phyloP scores from a whole-genome alignment of 1,139 yeast species.

The Debaryomyces sp. region DNA sequence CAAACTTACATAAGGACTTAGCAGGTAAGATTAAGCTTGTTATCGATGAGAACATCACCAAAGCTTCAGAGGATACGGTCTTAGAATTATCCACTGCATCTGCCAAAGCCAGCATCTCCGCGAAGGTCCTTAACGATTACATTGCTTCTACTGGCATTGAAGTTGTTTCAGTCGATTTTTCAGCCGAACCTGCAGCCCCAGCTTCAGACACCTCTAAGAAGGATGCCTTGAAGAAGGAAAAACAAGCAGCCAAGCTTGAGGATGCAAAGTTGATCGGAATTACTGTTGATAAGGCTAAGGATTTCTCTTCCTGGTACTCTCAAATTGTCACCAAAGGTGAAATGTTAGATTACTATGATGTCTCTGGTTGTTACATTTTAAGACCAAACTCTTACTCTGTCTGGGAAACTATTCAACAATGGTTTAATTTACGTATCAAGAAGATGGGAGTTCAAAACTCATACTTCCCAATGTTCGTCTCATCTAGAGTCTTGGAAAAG shows the following conservation, averaged over 20 bases:
- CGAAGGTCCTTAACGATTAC: slow-evolving; percentile 53
- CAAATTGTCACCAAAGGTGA: slow-evolving; percentile 96
- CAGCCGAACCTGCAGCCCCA: slow-evolving; percentile 40
- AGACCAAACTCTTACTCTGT: slow-evolving; percentile 94
- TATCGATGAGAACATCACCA: slow-evolving; percentile 58
- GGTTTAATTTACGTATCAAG: slow-evolving; percentile 82
- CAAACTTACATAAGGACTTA: slow-evolving; percentile 54
- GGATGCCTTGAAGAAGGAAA: slow-evolving; percentile 34
- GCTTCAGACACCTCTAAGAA: slow-evolving; percentile 28
- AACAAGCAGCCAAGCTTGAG: slow-evolving; percentile 61
- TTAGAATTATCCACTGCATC: slow-evolving; percentile 65
- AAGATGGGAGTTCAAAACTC: slow-evolving; percentile 90
- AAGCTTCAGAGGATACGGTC: slow-evolving; percentile 37
- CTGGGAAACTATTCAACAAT: slow-evolving; percentile 93
- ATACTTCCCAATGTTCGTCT: slow-evolving; percentile 98
- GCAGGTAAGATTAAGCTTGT: slow-evolving; percentile 68
- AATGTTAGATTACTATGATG: slow-evolving; percentile 97
- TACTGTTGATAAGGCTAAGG: slow-evolving; percentile 88
- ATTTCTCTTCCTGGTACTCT: slow-evolving; percentile 96
- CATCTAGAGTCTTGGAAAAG: slow-evolving; percentile 87
- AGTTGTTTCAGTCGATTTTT: slow-evolving; percentile 59
- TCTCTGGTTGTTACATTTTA: slow-evolving; percentile 97
- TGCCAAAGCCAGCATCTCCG: slow-evolving; percentile 58
- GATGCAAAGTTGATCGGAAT: slow-evolving; percentile 96
- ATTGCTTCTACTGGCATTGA: slow-evolving; percentile 63